Evolutionary conservation across 2,329 filamentous ascomycete species (phyloP).

Genomic region (Ceratocystis cubensis): DNA sequence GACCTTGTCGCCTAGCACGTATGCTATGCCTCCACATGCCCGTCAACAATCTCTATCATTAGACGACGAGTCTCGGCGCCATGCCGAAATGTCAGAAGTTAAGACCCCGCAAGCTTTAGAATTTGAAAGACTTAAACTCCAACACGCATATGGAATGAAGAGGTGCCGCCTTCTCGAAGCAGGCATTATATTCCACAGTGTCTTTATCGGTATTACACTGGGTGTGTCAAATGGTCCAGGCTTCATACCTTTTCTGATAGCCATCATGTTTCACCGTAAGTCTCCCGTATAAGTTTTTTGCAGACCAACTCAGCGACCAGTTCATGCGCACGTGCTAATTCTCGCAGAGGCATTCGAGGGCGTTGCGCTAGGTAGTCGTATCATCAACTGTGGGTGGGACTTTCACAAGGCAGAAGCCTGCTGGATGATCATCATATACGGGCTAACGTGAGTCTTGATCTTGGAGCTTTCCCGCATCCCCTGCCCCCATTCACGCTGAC

Average conservation of each 20-base stretch:
- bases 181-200: constrained; percentile 56
- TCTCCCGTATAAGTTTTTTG: background rate
- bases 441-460: constrained; percentile 34
- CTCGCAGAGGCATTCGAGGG: constrained; percentile 38
- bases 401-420: constrained; percentile 37
- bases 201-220: constrained; percentile 76
- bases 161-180: constrained; percentile 69
- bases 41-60: no score
- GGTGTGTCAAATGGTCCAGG: constrained; percentile 64
- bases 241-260: constrained; percentile 66
- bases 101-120: constrained; percentile 44
- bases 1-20: background rate
- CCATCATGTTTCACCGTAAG: constrained; percentile 60
- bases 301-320: constrained; percentile 15
- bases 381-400: constrained; percentile 41
- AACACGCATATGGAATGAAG: background rate
- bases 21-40: background rate
- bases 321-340: background rate
- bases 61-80: no score
- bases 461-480: background rate
- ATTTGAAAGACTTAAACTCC: background rate
- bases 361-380: constrained; percentile 51
- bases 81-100: background rate
- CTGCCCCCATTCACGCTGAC: background rate
- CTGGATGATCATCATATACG: constrained; percentile 46